These are phyloP conservation scores for Ganoderma leucocontextum DNA, from an alignment of 1,284 basidiomycete genomes.

Conservation along the genomic window DNA sequence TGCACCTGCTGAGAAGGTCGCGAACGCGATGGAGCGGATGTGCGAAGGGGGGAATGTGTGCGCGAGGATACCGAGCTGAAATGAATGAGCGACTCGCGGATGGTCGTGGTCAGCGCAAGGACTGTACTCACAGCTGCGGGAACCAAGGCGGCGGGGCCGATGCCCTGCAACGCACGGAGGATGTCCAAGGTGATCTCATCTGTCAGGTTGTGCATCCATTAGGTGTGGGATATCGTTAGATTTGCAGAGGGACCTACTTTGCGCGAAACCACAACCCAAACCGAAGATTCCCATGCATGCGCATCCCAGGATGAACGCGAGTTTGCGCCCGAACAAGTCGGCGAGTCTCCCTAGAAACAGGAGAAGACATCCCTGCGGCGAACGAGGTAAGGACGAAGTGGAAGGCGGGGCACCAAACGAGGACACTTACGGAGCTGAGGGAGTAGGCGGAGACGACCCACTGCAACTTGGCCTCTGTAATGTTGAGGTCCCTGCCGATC, in stretches of 20 bases:
- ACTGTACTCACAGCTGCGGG: constrained; percentile 66
- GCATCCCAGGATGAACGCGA: constrained; percentile 58
- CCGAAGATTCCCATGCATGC: constrained; percentile 47
- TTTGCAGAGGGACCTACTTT: constrained; percentile 45
- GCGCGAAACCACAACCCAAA: constrained; percentile 51
- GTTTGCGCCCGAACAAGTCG: constrained; percentile 65
- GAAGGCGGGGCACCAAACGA: background rate
- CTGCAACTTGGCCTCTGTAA: constrained; percentile 55
- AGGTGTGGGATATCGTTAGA: background rate
- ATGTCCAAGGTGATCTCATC: constrained; percentile 66
- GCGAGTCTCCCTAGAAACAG: constrained; percentile 65
- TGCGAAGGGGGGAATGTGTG: constrained; percentile 74
- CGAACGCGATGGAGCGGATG: constrained; percentile 76
- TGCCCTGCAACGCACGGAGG: constrained; percentile 75
- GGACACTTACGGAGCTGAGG: constrained; percentile 49
- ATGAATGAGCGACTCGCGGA: background rate
- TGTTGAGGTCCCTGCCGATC: constrained; percentile 57
- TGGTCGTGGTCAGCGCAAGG: background rate
- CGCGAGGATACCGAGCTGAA: constrained; percentile 80
- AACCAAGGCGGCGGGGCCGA: constrained; percentile 73
- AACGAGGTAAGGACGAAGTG: background rate
- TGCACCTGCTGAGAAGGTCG: constrained; percentile 82
- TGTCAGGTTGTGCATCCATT: constrained; percentile 32
- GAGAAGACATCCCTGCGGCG: constrained; percentile 61
- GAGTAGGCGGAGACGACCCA: constrained; percentile 70